Percentiles rank a stretch among this genome's conserved stretches.
Evolutionary conservation across 2,329 filamentous ascomycete species (phyloP).

Genomic region (Phialophora macrospora): DNA sequence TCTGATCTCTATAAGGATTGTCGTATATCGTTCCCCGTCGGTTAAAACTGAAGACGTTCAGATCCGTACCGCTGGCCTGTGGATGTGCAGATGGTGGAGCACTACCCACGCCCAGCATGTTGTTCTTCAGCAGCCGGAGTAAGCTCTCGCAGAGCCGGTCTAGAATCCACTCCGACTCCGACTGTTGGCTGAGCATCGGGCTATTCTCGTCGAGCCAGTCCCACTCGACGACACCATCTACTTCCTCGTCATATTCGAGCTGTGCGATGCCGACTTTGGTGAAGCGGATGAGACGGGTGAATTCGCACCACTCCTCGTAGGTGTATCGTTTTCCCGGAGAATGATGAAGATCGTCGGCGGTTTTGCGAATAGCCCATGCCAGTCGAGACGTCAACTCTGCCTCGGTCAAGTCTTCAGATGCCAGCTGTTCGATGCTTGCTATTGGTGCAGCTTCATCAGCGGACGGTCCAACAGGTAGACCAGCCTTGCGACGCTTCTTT

Average conservation of each 20-base stretch:
- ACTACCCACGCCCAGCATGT: slow-evolving; percentile 26
- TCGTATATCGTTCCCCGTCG: slow-evolving; percentile 19
- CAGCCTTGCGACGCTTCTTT: slow-evolving; percentile 53
- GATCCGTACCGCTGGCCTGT: slow-evolving; percentile 15
- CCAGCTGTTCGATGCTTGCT: slow-evolving; percentile 52
- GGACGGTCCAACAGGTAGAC: slow-evolving; percentile 50
- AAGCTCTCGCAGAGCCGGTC: slow-evolving; percentile 69
- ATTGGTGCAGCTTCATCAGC: slow-evolving; percentile 16
- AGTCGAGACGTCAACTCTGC: slow-evolving; percentile 66
- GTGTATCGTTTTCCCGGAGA: slow-evolving; percentile 68
- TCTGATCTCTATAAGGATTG: slow-evolving; percentile 2
- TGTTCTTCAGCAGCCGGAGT: slow-evolving; percentile 45
- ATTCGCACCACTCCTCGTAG: slow-evolving; percentile 87
- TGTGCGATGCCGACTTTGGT: slow-evolving; percentile 47
- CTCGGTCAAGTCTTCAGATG: slow-evolving; percentile 55
- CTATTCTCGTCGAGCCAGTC: slow-evolving; percentile 74
- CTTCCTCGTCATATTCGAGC: slow-evolving; percentile 55
- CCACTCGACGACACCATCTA: slow-evolving; percentile 68
- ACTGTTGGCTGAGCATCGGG: slow-evolving; percentile 67
- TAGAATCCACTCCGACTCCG: slow-evolving; percentile 70
- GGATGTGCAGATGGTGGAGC: slow-evolving; percentile 8
- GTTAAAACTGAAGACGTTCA: slow-evolving; percentile 19
- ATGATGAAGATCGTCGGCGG: slow-evolving; percentile 66
- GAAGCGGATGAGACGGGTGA: slow-evolving; percentile 73
- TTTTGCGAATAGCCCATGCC: slow-evolving; percentile 70